Percentiles rank a stretch among this genome's conserved stretches.
These are phyloP conservation scores for Xanthoconium separans DNA, from an alignment of 1,284 basidiomycete species.

Conservation along the genomic window DNA sequence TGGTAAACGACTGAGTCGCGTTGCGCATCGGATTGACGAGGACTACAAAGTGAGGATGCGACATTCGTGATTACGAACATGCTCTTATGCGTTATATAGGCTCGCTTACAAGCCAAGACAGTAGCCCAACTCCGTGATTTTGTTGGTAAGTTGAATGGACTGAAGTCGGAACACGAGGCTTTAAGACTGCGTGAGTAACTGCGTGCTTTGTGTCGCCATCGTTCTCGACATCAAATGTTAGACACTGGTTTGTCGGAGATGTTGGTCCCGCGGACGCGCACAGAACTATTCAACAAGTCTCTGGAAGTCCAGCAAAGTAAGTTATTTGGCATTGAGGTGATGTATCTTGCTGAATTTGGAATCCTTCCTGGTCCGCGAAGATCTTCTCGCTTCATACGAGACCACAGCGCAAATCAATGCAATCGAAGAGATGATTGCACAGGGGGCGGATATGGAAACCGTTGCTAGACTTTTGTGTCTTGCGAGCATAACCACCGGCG, in stretches of 20 bases:
- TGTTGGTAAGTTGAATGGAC: slow-evolving; percentile 89
- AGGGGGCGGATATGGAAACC: slow-evolving; percentile 76
- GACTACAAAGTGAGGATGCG: slow-evolving; percentile 75
- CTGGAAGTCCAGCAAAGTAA: slow-evolving; percentile 96
- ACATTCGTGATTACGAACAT: slow-evolving; percentile 23
- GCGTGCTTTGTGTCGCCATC: slow-evolving; percentile 4
- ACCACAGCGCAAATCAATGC: slow-evolving; percentile 70
- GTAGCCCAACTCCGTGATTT: slow-evolving; percentile 93
- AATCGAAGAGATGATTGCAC: slow-evolving; percentile 86
- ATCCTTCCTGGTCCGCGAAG: slow-evolving; percentile 39
- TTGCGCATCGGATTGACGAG: slow-evolving; percentile 85
- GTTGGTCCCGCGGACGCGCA: slow-evolving; percentile 80
- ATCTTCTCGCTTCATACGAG: slow-evolving; percentile 90
- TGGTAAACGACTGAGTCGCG: slow-evolving; percentile 77
- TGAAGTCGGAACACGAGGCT: slow-evolving; percentile 90
- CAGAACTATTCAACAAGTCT: slow-evolving; percentile 89
- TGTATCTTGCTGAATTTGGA: slow-evolving; percentile 11
- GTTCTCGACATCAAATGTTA: slow-evolving; percentile 33
- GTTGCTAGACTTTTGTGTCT: slow-evolving; percentile 85
- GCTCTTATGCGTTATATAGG: slow-evolving; percentile 39
- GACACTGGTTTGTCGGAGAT: slow-evolving; percentile 95
- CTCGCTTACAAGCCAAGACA: slow-evolving; percentile 81
- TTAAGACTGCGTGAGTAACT: slow-evolving; percentile 75
- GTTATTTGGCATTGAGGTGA: slow-evolving; percentile 22
- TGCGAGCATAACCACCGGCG: slow-evolving; percentile 79